Evolutionary conservation across 768 basidiomycete species (phyloP).

Genomic region (Exidia glandulosa): DNA sequence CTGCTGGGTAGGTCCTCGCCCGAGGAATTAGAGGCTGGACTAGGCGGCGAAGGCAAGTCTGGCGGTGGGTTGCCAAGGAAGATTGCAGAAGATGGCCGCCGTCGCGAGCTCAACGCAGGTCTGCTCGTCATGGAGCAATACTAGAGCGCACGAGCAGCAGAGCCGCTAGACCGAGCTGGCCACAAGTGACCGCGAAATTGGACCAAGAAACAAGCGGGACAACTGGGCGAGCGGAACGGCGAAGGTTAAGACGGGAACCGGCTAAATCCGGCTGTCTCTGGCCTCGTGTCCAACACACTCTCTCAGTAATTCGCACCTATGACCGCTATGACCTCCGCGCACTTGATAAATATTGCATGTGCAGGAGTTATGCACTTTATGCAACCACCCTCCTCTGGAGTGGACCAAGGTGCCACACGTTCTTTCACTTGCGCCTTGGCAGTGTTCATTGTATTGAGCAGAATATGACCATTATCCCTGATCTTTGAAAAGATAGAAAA

Average conservation of each 20-base stretch:
- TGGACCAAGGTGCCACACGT: too few species aligned
- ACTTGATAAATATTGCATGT: too few species aligned
- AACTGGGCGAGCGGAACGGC: background rate
- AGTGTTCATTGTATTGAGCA: too few species aligned
- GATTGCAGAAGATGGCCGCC: slow-evolving; percentile 48
- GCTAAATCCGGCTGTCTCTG: background rate
- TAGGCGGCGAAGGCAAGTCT: slow-evolving; percentile 32
- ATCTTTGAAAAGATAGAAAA: too few species aligned
- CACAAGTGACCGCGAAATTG: background rate
- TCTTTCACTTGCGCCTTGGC: too few species aligned
- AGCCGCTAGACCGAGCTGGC: background rate
- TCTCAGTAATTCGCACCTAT: too few species aligned
- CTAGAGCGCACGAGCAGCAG: too few species aligned
- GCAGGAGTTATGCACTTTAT: too few species aligned
- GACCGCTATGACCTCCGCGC: too few species aligned
- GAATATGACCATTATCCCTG: too few species aligned
- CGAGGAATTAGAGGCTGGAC: slow-evolving; percentile 66
- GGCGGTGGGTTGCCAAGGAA: slow-evolving; percentile 1
- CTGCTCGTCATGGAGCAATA: too few species aligned
- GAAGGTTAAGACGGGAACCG: background rate
- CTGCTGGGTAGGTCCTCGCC: slow-evolving; percentile 47
- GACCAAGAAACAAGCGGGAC: background rate
- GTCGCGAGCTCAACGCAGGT: slow-evolving; percentile 21
- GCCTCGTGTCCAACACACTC: background rate
- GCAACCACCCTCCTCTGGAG: too few species aligned